phyloP scores from a whole-genome alignment of 73 alveolate genomes.

The Paraurostyla sp. region DNA sequence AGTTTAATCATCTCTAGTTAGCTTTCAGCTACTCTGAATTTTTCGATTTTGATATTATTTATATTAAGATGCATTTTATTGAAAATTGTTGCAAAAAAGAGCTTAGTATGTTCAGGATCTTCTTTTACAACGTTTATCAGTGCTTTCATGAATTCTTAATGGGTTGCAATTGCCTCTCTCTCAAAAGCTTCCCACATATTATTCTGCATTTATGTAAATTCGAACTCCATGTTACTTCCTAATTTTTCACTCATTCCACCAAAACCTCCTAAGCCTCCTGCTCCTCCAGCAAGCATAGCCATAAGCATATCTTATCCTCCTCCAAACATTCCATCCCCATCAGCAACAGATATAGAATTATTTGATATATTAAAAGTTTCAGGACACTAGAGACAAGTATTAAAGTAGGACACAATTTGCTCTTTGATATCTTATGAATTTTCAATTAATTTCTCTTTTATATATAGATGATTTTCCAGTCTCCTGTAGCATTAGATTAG shows the following conservation, averaged over 20 bases:
- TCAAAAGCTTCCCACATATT: conserved; percentile 41
- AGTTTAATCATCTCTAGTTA: conserved; percentile 32
- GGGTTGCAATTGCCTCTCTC: not conserved
- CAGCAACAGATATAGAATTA: not conserved
- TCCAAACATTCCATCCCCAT: conserved; percentile 41
- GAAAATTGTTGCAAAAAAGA: conserved; percentile 28
- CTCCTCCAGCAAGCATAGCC: not conserved
- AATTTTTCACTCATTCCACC: conserved; percentile 19
- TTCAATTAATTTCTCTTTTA: conserved; percentile 40
- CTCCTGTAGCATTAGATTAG: conserved; percentile 2
- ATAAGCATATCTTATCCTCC: not conserved
- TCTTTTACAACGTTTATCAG: not conserved
- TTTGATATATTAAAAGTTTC: conserved; percentile 35
- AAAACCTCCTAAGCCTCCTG: too few species aligned
- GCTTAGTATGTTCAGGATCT: not conserved
- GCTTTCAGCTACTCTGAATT: conserved; percentile 40
- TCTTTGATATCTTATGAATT: not conserved
- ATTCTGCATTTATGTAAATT: conserved; percentile 5
- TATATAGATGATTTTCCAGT: conserved; percentile 4
- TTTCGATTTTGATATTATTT: conserved; percentile 8
- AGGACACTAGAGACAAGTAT: conserved; percentile 23
- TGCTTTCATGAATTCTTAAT: conserved; percentile 16
- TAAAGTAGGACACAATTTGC: not conserved
- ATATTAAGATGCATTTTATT: conserved; percentile 40
- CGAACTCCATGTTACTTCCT: not conserved